Percentiles rank a stretch among this genome's conserved stretches.
Conservation (phyloP, 2,329 filamentous ascomycete genomes). For the Metarhizium humberi region DNA sequence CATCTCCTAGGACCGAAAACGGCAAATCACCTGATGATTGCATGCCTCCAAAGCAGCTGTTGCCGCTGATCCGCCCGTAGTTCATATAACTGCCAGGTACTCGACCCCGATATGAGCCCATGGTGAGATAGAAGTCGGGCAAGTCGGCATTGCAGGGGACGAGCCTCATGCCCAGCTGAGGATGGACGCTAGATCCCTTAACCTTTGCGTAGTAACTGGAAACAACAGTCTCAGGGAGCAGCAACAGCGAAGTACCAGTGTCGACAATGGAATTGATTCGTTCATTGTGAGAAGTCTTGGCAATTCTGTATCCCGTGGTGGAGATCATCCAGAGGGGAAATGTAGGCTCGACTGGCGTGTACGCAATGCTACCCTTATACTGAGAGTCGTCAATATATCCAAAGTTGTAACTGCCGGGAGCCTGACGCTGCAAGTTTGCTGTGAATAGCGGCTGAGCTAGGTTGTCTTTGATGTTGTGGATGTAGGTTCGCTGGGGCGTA, state of each 20-base stretch:
- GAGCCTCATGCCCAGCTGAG: constrained; percentile 42
- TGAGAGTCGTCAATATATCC: constrained; percentile 44
- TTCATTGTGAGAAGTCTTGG: constrained; percentile 14
- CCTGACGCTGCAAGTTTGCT: constrained; percentile 21
- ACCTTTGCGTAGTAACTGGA: constrained; percentile 52
- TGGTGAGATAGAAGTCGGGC: constrained; percentile 29
- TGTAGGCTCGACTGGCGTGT: constrained; percentile 38
- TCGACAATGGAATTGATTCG: constrained; percentile 48
- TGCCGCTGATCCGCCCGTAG: constrained; percentile 19
- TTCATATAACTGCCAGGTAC: constrained; percentile 29
- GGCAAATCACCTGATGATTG: constrained; percentile 26
- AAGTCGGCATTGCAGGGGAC: constrained; percentile 46
- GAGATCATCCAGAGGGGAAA: constrained; percentile 56
- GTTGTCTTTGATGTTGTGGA: constrained; percentile 23
- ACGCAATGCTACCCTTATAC: constrained; percentile 49
- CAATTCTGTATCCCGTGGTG: constrained; percentile 45
- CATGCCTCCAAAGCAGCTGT: constrained; percentile 26
- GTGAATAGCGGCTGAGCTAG: constrained; percentile 27
- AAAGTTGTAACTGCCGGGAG: constrained; percentile 30
- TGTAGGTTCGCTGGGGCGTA: constrained; percentile 21
- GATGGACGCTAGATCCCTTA: constrained; percentile 35
- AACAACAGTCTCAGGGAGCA: constrained; percentile 45
- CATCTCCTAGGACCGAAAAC: constrained; percentile 30
- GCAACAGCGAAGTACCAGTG: constrained; percentile 60
- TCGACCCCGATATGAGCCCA: constrained; percentile 23